Percentiles rank a stretch among this genome's conserved stretches.
These are phyloP conservation scores for Gymnopilus junonius DNA, from an alignment of 768 basidiomycete species.

Conservation along the genomic window DNA sequence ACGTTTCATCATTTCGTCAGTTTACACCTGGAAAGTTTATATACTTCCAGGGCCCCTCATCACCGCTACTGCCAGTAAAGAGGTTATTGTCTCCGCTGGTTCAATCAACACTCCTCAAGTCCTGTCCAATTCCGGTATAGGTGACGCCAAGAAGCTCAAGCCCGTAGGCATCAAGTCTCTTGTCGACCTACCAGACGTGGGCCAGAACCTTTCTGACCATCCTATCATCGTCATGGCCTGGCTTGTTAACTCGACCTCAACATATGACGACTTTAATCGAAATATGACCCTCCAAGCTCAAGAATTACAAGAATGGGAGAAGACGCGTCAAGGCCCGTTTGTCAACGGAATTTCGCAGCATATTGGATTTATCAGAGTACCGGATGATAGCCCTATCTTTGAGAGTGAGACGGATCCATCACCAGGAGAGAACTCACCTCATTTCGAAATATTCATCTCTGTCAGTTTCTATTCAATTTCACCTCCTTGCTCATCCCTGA, in stretches of 20 bases:
- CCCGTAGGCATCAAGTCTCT: slow-evolving; percentile 28
- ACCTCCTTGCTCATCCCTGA: not conserved
- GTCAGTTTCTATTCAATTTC: not conserved
- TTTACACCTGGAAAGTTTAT: not conserved
- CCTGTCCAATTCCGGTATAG: slow-evolving; percentile 37
- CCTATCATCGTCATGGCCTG: slow-evolving; percentile 23
- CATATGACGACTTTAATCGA: too few relatives aligned
- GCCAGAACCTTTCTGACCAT: slow-evolving; percentile 40
- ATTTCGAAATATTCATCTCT: slow-evolving; percentile 12
- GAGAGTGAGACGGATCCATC: slow-evolving; percentile 3
- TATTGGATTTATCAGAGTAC: not conserved
- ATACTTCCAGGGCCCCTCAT: slow-evolving; percentile 12
- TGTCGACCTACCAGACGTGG: slow-evolving; percentile 38
- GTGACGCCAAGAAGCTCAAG: slow-evolving; percentile 27
- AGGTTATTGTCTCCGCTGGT: slow-evolving; percentile 42
- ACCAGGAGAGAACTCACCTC: slow-evolving; percentile 7
- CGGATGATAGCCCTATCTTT: not conserved
- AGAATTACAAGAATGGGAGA: not conserved
- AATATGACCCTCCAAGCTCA: not conserved
- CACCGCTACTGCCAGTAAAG: slow-evolving; percentile 43
- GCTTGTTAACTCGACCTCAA: too few relatives aligned
- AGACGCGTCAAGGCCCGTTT: not conserved
- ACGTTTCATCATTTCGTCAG: not conserved
- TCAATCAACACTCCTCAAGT: slow-evolving; percentile 37
- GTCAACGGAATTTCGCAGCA: not conserved